These are phyloP conservation scores for Nakazawaea populi DNA, from an alignment of 805 yeast genomes.

Conservation along the genomic window DNA sequence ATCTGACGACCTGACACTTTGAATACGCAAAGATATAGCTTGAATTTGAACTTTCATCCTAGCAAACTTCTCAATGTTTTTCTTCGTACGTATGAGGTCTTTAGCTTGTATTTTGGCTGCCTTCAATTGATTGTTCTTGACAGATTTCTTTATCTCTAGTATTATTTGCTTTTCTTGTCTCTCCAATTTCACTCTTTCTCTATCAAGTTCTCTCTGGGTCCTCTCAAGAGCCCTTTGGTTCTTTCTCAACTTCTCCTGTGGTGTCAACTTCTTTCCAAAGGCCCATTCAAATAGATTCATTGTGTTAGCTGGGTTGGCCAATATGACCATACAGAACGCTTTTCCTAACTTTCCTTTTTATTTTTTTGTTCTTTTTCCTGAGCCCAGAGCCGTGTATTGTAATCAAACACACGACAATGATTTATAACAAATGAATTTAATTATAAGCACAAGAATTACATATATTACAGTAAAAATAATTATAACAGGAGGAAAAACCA, in stretches of 20 bases:
- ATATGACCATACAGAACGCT: not conserved
- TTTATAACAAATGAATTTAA: too few relatives aligned
- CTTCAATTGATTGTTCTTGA: slow-evolving; percentile 81
- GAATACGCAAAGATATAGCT: slow-evolving; percentile 88
- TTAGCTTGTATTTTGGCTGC: slow-evolving; percentile 95
- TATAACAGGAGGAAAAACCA: too few relatives aligned
- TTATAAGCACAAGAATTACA: too few relatives aligned
- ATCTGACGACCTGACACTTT: slow-evolving; percentile 86
- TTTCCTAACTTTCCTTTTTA: too few relatives aligned
- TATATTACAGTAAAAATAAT: too few relatives aligned
- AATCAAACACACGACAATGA: too few relatives aligned
- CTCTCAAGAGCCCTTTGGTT: slow-evolving; percentile 94
- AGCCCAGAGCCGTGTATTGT: too few relatives aligned
- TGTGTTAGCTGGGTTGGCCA: not conserved
- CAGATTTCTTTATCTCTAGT: slow-evolving; percentile 83
- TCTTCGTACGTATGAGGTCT: slow-evolving; percentile 85
- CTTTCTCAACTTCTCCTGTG: slow-evolving; percentile 90
- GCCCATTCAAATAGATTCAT: slow-evolving; percentile 87
- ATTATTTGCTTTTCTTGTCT: slow-evolving; percentile 87
- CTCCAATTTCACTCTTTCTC: slow-evolving; percentile 84
- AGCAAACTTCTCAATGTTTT: slow-evolving; percentile 80
- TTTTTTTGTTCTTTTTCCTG: not conserved
- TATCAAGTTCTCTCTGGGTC: slow-evolving; percentile 86
- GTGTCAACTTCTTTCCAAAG: slow-evolving; percentile 88
- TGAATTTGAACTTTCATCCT: slow-evolving; percentile 93